Evolutionary conservation across 2,329 filamentous ascomycete genomes (phyloP).

Genomic region (Aureobasidium sp.): DNA sequence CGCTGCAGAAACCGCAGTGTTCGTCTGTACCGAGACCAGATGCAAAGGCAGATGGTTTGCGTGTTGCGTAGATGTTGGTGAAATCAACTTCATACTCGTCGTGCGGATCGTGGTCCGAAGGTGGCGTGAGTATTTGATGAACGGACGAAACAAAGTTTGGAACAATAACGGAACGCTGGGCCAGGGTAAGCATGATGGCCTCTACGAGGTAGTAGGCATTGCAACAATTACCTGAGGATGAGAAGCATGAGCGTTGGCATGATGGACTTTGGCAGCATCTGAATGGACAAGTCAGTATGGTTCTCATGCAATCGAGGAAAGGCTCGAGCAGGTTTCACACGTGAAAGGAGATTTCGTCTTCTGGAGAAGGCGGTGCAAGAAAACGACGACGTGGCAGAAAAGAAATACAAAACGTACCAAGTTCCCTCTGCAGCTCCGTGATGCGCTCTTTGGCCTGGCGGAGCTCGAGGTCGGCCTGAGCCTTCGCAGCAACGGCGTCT

Average conservation of each 20-base stretch:
- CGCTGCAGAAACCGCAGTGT: slow-evolving; percentile 19
- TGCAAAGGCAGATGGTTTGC: slow-evolving; percentile 8
- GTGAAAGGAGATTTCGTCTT: neutral
- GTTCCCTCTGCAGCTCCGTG: neutral
- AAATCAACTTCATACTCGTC: slow-evolving; percentile 18
- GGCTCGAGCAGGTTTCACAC: neutral
- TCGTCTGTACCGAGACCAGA: slow-evolving; percentile 11
- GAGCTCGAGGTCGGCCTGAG: neutral
- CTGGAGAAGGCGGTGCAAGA: neutral
- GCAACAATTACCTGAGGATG: neutral
- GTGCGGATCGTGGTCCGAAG: slow-evolving; percentile 10
- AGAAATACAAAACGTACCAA: neutral
- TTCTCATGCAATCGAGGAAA: neutral
- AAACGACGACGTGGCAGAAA: neutral
- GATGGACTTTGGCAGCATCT: neutral
- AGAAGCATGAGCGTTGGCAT: neutral
- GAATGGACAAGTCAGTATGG: neutral
- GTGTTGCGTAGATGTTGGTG: slow-evolving; percentile 9
- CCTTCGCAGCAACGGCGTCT: neutral
- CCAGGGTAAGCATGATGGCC: neutral
- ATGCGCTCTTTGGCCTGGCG: neutral
- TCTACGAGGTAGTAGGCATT: neutral
- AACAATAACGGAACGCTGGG: neutral
- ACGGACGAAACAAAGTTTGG: neutral
- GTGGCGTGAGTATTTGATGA: slow-evolving; percentile 14